Percentiles rank a stretch among this genome's conserved stretches.
Conservation (phyloP, 139 green algal species). For the Micractinium conductrix region DNA sequence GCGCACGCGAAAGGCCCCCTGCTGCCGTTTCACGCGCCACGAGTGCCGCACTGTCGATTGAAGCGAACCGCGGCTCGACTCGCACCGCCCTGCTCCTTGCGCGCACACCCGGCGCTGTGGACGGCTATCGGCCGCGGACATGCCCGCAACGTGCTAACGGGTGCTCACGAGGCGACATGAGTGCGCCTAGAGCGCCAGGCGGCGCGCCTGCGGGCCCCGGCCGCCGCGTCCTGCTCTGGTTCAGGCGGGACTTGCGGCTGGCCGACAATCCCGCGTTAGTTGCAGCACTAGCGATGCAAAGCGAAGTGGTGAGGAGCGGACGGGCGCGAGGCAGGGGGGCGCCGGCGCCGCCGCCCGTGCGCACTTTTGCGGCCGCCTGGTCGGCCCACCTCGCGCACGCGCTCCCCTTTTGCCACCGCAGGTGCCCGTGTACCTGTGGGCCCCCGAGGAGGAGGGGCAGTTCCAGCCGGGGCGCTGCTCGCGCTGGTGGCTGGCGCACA, state of each 20-base stretch:
- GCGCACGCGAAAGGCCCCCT: no score
- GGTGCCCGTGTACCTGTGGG: constrained; percentile 91
- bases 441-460: constrained; percentile 93
- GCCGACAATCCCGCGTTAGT: constrained; percentile 85
- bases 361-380: background rate
- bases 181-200: no score
- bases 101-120: no score
- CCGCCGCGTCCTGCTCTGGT: constrained; percentile 71
- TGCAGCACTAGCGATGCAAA: constrained; percentile 66
- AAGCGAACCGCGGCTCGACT: no score
- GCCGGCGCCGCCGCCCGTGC: background rate
- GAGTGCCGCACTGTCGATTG: no score
- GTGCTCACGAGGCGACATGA: no score
- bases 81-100: no score
- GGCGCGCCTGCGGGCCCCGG: background rate
- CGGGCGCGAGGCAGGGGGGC: background rate
- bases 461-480: constrained; percentile 88
- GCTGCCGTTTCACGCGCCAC: no score
- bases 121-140: no score
- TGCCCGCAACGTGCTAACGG: no score
- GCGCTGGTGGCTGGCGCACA: constrained; percentile 77
- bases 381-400: no score
- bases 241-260: constrained; percentile 77
- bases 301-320: constrained; percentile 64
- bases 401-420: constrained; percentile 31